Conservation (phyloP, 306 rosid genomes). For the Ceratonia siliqua region DNA sequence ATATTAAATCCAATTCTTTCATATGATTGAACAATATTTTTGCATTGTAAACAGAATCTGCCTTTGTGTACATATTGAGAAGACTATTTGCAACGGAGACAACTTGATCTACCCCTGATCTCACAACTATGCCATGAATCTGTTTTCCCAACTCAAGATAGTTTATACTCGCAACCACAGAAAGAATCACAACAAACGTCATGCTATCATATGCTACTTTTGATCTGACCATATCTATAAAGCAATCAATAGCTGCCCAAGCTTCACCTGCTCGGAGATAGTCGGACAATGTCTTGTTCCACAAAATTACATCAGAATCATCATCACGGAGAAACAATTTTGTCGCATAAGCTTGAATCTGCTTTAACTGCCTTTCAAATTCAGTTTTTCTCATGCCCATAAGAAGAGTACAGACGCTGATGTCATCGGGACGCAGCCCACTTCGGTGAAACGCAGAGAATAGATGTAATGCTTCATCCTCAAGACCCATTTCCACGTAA, state of each 20-base stretch:
- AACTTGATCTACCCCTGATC: slow-evolving; percentile 44
- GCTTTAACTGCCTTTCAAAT: slow-evolving; percentile 52
- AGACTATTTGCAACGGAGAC: slow-evolving; percentile 65
- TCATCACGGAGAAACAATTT: slow-evolving; percentile 45
- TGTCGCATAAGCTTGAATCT: slow-evolving; percentile 63
- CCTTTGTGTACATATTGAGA: slow-evolving; percentile 73
- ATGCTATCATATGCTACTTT: slow-evolving; percentile 49
- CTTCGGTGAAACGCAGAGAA: slow-evolving; percentile 63
- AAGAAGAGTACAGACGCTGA: slow-evolving; percentile 53
- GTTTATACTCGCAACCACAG: slow-evolving; percentile 48
- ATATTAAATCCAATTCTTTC: slow-evolving; percentile 64
- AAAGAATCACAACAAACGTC: slow-evolving; percentile 53
- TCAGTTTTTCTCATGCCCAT: slow-evolving; percentile 37
- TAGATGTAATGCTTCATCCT: slow-evolving; percentile 48
- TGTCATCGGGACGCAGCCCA: slow-evolving; percentile 54
- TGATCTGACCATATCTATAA: slow-evolving; percentile 49
- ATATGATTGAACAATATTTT: slow-evolving; percentile 51
- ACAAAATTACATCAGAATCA: slow-evolving; percentile 43
- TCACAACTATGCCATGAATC: slow-evolving; percentile 59
- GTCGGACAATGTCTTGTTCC: slow-evolving; percentile 67
- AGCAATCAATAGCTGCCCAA: slow-evolving; percentile 58
- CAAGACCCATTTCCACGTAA: slow-evolving; percentile 53
- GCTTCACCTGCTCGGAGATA: slow-evolving; percentile 53
- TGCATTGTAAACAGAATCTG: slow-evolving; percentile 46
- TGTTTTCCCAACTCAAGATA: slow-evolving; percentile 59